Evolutionary conservation across 2,329 filamentous ascomycete genomes (phyloP), one percentile per base, ranked within the genome.

Genomic region (Sclerotinia trifoliorum): DNA sequence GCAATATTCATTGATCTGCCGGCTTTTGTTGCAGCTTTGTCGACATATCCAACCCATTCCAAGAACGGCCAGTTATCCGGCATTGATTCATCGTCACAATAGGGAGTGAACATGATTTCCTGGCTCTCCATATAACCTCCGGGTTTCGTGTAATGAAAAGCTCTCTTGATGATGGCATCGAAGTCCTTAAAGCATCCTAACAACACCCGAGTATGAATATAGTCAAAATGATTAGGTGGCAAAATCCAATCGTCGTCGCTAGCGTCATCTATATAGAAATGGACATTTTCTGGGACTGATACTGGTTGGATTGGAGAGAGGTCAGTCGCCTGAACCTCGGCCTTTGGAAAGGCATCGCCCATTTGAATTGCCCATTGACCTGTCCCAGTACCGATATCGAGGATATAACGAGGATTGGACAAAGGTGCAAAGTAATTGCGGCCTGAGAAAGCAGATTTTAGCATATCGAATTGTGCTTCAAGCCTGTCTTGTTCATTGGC

Each of bases 201-300:
- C 13, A 76, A 57, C 5, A 74, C 54, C 10, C 84, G 83, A 1
- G 83, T 81, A 74, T 89, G 87, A 55, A 90, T 82, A 71, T 83
- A 86, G 76, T 90, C 86, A 71, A 88, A 86, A 66, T 81, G 79
- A 56, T 79, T 72, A 0, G 79, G 73, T 6, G 81, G 79, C 48
- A 79, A 84, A 74, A 78, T 84, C 80, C 80, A 82, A 49, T 79
- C 79, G 81, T 73, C 70, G 52, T 76, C 74, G n/a, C 61, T 68
- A 11, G 73, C 74, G 69, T 77, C 75, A 57, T 76, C 74, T 57
- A 94, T 84, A 70, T 87, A 87, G 72, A 94, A 94, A 70, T 87
- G 85, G 19, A 93, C 88, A 71, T 94, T 94, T 24, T 85, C 84
- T 0, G 91, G 90, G 0, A 92, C 88, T 60, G 85, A 81, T 5